Evolutionary conservation across 345 rosid genomes (phyloP), one percentile per base, ranked within the genome.

Genomic region (Toxicodendron radicans): DNA sequence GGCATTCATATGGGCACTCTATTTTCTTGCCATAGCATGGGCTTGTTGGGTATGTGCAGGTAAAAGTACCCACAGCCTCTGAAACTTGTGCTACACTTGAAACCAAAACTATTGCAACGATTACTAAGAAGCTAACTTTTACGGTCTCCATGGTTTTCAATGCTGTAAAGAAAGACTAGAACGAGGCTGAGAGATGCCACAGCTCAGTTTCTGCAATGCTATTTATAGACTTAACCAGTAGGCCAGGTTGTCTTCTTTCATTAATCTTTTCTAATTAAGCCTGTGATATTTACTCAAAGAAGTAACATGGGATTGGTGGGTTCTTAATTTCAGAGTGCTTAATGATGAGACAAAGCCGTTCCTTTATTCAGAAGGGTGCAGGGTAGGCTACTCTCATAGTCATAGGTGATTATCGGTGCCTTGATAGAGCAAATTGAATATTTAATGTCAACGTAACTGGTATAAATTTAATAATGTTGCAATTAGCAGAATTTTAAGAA

Each of bases 1-100:
- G 89, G 84, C 89, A 86, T 53, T 83, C 87, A 11, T 58, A 60
- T 3, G 89, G 83, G 67, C n/a, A 85, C 0, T 2, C 20, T 4
- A 79, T 73, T 16, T 53, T 14, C 73, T 64, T 67, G 21, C 72
- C 79, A 66, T 72, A 53, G 69, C 88, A 83, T n/a, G 75, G 58
- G 58, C 43, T 38, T 38, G 43, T 38, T 38, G 43, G 43, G 43
- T 38, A 38, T 38, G 43, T 38, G 8, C 43, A 38, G 43, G 43
- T 38, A 38, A 38, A 38, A 67, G 30, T 30, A n/a, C 56, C 32
- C 27, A 46, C 76, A n/a, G 78, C 81, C 71, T 80, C 81, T 49
- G 64, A 78, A 64, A 74, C 70, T 70, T 78, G 80, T 65, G 38
- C 54, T 18, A 53, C 52, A 2, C 66, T 46, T 46, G 77, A 76